A percentile compares a stretch with the other conserved stretches of the same genome.
Conservation (phyloP, 1,284 basidiomycete genomes). For the Cystobasidium sp. region DNA sequence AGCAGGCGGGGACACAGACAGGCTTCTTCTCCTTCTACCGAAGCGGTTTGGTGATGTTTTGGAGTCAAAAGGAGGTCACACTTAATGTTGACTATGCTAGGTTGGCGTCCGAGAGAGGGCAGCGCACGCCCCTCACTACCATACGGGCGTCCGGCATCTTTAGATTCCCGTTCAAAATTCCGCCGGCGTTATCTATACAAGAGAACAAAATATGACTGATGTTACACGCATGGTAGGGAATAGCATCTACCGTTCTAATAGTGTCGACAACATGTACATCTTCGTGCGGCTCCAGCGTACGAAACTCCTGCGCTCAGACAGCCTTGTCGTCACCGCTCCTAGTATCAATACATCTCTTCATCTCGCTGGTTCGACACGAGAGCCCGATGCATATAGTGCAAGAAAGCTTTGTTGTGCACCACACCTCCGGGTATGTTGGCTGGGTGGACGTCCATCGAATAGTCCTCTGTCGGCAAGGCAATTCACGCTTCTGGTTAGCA, state of each 20-base stretch:
- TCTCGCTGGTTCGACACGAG: background rate
- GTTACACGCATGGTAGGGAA: background rate
- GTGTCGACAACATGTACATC: background rate
- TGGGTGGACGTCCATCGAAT: slow-evolving; percentile 27
- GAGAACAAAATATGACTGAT: too few species aligned
- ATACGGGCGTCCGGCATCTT: too few species aligned
- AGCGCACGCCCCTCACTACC: too few species aligned
- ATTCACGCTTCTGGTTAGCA: background rate
- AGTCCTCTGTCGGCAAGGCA: background rate
- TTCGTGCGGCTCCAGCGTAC: background rate
- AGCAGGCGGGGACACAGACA: too few species aligned
- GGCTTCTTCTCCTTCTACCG: too few species aligned
- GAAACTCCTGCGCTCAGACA: background rate
- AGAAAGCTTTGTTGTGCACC: slow-evolving; percentile 13
- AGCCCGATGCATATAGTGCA: slow-evolving; percentile 27
- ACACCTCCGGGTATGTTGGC: slow-evolving; percentile 21
- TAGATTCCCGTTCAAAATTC: too few species aligned
- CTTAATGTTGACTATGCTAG: too few species aligned
- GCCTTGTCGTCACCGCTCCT: background rate
- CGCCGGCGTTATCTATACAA: too few species aligned
- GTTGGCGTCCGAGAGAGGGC: too few species aligned
- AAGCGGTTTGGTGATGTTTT: too few species aligned
- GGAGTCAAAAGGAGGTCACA: too few species aligned
- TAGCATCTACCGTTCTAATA: background rate
- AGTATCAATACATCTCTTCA: background rate